These are phyloP conservation scores for Pleurostoma richardsiae DNA, from an alignment of 2,329 filamentous ascomycete species.

Conservation along the genomic window DNA sequence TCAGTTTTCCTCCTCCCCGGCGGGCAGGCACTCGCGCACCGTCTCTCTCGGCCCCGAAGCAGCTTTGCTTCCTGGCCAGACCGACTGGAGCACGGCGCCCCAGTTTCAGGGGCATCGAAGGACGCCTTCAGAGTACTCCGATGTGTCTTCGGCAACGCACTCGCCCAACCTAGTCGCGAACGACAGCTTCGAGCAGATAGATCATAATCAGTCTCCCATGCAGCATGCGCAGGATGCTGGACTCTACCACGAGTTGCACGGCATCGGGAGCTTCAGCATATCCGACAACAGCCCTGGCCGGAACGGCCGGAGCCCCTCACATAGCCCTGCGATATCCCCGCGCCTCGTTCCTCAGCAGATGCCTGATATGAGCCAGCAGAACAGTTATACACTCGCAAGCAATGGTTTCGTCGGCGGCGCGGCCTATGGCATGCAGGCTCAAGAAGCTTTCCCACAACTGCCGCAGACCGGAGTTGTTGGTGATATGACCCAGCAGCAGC, in stretches of 20 bases:
- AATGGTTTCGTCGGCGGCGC: constrained; percentile 29
- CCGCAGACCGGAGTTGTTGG: constrained; percentile 33
- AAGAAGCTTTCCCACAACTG: constrained; percentile 49
- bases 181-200: constrained; percentile 72
- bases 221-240: constrained; percentile 66
- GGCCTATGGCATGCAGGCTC: constrained; percentile 34
- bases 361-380: constrained; percentile 45
- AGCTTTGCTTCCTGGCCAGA: constrained; percentile 47
- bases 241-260: constrained; percentile 73
- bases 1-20: constrained; percentile 45
- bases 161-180: constrained; percentile 77
- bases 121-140: constrained; percentile 85
- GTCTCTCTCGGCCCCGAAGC: constrained; percentile 53
- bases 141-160: constrained; percentile 73
- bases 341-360: constrained; percentile 53
- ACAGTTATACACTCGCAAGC: constrained; percentile 37
- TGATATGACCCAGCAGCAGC: constrained; percentile 58
- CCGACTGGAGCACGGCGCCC: constrained; percentile 43
- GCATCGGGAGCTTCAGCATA: constrained; percentile 75
- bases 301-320: constrained; percentile 73
- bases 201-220: constrained; percentile 73
- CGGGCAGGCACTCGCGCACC: constrained; percentile 47
- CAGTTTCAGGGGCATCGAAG: constrained; percentile 80
- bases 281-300: constrained; percentile 64
- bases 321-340: constrained; percentile 63